Evolutionary conservation across 1,284 basidiomycete species (phyloP).

Genomic region (Waitea zeae): DNA sequence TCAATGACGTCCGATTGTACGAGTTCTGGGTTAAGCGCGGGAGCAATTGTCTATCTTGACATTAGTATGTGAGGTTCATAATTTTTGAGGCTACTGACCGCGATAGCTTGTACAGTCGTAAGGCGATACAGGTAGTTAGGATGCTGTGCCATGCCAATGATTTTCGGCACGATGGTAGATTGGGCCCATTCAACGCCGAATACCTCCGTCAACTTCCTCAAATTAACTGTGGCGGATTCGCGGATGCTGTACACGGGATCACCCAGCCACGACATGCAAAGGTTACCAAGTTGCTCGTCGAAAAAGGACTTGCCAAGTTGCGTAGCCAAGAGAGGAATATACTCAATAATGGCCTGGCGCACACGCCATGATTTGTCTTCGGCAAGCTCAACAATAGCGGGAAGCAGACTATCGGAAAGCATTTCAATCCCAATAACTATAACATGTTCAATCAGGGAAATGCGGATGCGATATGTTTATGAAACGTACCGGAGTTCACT

Average conservation of each 20-base stretch:
- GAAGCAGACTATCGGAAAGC: conserved; percentile 88
- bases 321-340: conserved; percentile 88
- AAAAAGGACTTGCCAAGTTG: conserved; percentile 97
- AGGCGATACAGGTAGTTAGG: conserved; percentile 97
- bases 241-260: conserved; percentile 98
- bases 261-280: conserved; percentile 99
- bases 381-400: conserved; percentile 94
- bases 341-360: conserved; percentile 98
- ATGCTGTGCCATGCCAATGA: conserved; percentile 94
- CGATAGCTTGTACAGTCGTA: conserved; percentile 98
- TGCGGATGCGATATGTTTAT: neutral
- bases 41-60: conserved; percentile 68
- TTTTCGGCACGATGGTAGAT: conserved; percentile 90
- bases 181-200: conserved; percentile 99
- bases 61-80: conserved; percentile 6
- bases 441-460: conserved; percentile 1
- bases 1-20: conserved; percentile 79
- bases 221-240: conserved; percentile 92
- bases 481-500: conserved; percentile 71
- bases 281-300: conserved; percentile 89
- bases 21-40: conserved; percentile 79
- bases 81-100: conserved; percentile 33
- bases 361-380: conserved; percentile 99
- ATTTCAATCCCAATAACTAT: conserved; percentile 94
- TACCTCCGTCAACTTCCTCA: conserved; percentile 96